These are phyloP conservation scores for Elsinoe australis DNA, from an alignment of 2,329 filamentous ascomycete genomes.

Conservation along the genomic window DNA sequence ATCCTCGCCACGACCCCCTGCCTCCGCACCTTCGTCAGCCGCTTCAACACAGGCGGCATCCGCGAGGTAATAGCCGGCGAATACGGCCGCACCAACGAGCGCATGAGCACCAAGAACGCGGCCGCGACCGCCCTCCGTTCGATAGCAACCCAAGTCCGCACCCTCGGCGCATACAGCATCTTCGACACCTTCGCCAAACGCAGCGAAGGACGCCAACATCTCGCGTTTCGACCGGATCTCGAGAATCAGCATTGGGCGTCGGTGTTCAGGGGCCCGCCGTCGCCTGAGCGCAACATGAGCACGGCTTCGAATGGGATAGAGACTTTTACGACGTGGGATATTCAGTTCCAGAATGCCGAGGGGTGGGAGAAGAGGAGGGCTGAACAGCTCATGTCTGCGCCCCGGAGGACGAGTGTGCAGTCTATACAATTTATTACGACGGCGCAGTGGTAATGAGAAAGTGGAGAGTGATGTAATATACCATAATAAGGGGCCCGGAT, in stretches of 20 bases:
- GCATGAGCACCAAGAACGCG: constrained; percentile 9
- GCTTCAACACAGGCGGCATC: constrained; percentile 19
- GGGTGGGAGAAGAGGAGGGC: constrained; percentile 16
- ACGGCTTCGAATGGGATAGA: not conserved
- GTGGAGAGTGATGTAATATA: not conserved
- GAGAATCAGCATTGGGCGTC: constrained; percentile 15
- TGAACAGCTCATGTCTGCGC: constrained; percentile 9
- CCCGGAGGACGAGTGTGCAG: constrained; percentile 2
- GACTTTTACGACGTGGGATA: constrained; percentile 10
- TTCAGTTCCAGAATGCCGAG: constrained; percentile 6
- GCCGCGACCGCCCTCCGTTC: constrained; percentile 10
- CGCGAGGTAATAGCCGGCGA: constrained; percentile 8
- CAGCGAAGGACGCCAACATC: constrained; percentile 4
- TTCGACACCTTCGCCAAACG: constrained; percentile 15
- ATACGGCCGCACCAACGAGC: not conserved
- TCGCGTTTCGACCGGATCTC: constrained; percentile 4
- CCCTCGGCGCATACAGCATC: constrained; percentile 12
- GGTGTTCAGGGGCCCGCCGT: constrained; percentile 2
- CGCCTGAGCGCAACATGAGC: not conserved
- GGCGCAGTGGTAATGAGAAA: not conserved
- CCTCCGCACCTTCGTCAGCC: constrained; percentile 24
- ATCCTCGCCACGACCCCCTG: constrained; percentile 25
- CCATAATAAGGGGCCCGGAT: too few species aligned
- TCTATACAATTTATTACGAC: constrained; percentile 15
- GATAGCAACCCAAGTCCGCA: constrained; percentile 12